Evolutionary conservation across 208 protist genomes (phyloP), one percentile per base, ranked within the genome.

Genomic region (Crithidia expoeki): DNA sequence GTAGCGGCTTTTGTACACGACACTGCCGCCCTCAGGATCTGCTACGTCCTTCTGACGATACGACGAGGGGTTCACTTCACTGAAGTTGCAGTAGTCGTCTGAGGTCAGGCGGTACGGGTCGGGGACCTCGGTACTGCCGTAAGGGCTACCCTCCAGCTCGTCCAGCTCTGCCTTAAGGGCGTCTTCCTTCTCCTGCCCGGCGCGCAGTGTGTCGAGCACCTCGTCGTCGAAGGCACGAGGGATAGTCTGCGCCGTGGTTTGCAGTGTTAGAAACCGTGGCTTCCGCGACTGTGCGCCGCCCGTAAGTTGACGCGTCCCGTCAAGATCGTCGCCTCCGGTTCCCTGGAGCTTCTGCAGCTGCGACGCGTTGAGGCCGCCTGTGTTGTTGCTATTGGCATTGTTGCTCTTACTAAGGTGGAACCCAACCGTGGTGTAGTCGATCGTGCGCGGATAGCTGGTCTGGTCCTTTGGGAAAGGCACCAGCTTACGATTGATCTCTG

Each of bases 1-100:
- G 80, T 94, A 94, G 21, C 92, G 87, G 55, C 88, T 93, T 50
- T 85, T 83, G 72, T 96, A 96, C 32, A 96, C 86, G 16, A 85
- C 80, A n/a, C 81, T 7, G 11, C 57, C 72, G 38, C 33, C 59
- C 32, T 63, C 75, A 17, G 62, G 69, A 44, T 83, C 76, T 30
- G 69, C 73, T 32, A 25, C 33, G 62, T 92, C 77, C 47, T 64
- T 83, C 30, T 90, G 88, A 38, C 84, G 84, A 60, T 85, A 94
- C 36, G 86, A 88, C 23, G 83, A 86, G 19, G 87, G 83, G 59
- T 93, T 86, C 71, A 96, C 85, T 17, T 72, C 78, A 33, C 81
- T 80, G 47, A 90, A 87, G 75, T 96, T 85, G 75, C 86, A 93
- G 78, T 96, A 92, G 64, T 96, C 92, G 61, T 92, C 85, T 10